Percentiles rank a stretch among this genome's conserved stretches.
These are phyloP conservation scores for Penicillium roqueforti DNA, from an alignment of 495 filamentous ascomycete genomes.

Conservation along the genomic window DNA sequence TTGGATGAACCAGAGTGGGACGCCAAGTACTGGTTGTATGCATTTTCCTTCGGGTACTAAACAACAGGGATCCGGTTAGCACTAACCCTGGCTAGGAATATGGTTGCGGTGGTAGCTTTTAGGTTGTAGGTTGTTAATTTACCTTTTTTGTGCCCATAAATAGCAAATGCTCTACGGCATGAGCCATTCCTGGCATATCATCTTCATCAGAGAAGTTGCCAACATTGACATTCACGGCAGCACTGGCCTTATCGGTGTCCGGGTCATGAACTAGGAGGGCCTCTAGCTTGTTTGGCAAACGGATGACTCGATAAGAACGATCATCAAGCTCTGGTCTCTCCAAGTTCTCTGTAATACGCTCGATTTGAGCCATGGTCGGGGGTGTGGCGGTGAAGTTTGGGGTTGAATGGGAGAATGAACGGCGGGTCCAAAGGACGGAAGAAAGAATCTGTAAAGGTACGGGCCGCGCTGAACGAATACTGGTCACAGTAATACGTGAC, in stretches of 20 bases:
- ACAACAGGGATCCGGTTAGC: constrained; percentile 12
- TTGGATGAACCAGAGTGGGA: constrained; percentile 88
- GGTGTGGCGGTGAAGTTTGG: constrained; percentile 22
- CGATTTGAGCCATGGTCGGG: constrained; percentile 47
- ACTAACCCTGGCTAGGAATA: not conserved
- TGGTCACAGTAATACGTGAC: constrained; percentile 16
- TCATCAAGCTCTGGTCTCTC: constrained; percentile 88
- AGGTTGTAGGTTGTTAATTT: constrained; percentile 7
- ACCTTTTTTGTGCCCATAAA: constrained; percentile 99
- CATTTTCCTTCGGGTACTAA: constrained; percentile 91
- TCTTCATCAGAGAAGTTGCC: constrained; percentile 90
- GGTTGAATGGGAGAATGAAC: constrained; percentile 22
- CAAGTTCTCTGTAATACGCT: constrained; percentile 71
- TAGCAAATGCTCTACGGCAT: constrained; percentile 86
- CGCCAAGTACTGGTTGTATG: constrained; percentile 88
- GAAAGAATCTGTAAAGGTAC: constrained; percentile 18
- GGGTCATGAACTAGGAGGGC: constrained; percentile 90
- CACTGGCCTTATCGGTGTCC: constrained; percentile 94
- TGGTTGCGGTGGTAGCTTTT: not conserved
- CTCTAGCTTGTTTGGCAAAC: constrained; percentile 85
- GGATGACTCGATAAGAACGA: constrained; percentile 81
- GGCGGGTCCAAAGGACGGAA: constrained; percentile 17
- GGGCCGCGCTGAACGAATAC: constrained; percentile 9
- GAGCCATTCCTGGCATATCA: constrained; percentile 90
- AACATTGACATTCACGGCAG: constrained; percentile 91